Percentiles rank a stretch among this genome's conserved stretches.
These are phyloP conservation scores for Lipomyces kockii DNA, from an alignment of 805 yeast species.

Conservation along the genomic window DNA sequence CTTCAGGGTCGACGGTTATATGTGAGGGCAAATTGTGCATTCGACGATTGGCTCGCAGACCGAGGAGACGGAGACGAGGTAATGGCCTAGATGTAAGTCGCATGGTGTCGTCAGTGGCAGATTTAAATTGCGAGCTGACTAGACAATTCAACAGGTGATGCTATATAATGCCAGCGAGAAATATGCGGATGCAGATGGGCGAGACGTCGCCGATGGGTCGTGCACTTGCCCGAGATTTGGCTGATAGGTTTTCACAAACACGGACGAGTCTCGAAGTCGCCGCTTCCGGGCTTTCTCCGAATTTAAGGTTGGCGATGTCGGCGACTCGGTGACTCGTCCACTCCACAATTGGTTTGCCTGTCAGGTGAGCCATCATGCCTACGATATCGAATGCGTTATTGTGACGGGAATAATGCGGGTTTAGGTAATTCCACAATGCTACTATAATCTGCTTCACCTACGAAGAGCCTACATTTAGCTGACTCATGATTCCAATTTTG, in stretches of 20 bases:
- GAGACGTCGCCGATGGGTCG: not conserved
- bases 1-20: constrained; percentile 49
- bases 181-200: too few relatives aligned
- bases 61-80: not conserved
- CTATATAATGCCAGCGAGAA: not conserved
- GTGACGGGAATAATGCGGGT: too few relatives aligned
- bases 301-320: not conserved
- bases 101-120: not conserved
- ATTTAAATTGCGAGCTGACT: not conserved
- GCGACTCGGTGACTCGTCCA: not conserved
- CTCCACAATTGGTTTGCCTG: not conserved
- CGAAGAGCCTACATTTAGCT: too few relatives aligned
- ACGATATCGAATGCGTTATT: too few relatives aligned
- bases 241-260: not conserved
- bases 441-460: too few relatives aligned
- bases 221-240: not conserved
- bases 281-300: not conserved
- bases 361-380: too few relatives aligned
- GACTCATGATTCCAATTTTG: too few relatives aligned
- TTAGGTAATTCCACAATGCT: too few relatives aligned
- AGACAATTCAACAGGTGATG: not conserved
- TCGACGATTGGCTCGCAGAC: not conserved
- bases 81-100: not conserved
- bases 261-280: not conserved
- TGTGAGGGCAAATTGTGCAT: constrained; percentile 19